phyloP scores from a whole-genome alignment of 257 asterid species.

The Capsicum baccatum region DNA sequence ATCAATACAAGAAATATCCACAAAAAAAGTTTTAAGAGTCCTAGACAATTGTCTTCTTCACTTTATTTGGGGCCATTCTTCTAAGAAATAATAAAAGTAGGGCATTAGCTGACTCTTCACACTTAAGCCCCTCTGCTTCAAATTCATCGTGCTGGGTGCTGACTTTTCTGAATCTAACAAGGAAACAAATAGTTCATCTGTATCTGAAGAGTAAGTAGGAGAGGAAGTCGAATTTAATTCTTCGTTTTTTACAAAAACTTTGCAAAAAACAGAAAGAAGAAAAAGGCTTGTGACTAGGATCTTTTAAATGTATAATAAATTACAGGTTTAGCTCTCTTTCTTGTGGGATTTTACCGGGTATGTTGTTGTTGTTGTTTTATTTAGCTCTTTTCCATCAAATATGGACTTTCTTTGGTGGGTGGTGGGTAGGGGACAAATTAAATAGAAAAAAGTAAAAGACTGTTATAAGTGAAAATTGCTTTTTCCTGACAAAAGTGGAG shows the following conservation, averaged over 20 bases:
- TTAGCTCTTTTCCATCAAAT: not conserved
- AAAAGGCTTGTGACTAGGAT: not conserved
- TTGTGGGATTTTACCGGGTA: too few species aligned
- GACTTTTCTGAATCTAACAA: not conserved
- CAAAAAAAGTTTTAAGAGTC: not conserved
- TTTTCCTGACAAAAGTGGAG: not conserved
- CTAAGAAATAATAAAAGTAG: not conserved
- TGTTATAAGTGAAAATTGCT: not conserved
- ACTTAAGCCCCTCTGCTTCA: not conserved
- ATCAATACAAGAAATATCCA: slow-evolving; percentile 15
- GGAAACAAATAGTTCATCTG: not conserved
- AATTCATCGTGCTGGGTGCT: not conserved
- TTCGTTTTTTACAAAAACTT: too few species aligned
- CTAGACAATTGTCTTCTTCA: not conserved
- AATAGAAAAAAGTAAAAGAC: not conserved
- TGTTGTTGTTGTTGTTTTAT: too few species aligned
- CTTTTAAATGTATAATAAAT: not conserved
- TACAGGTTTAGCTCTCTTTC: not conserved
- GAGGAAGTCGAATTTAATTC: not conserved
- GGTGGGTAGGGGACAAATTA: not conserved
- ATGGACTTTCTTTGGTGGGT: slow-evolving; percentile 5
- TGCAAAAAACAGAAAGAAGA: too few species aligned
- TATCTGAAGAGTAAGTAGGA: not conserved
- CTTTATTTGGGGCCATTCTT: not conserved
- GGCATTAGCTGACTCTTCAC: not conserved